Percentiles rank a stretch among this genome's conserved stretches.
phyloP scores from a whole-genome alignment of 1,284 basidiomycete genomes.

The Apiotrichum brassicae region DNA sequence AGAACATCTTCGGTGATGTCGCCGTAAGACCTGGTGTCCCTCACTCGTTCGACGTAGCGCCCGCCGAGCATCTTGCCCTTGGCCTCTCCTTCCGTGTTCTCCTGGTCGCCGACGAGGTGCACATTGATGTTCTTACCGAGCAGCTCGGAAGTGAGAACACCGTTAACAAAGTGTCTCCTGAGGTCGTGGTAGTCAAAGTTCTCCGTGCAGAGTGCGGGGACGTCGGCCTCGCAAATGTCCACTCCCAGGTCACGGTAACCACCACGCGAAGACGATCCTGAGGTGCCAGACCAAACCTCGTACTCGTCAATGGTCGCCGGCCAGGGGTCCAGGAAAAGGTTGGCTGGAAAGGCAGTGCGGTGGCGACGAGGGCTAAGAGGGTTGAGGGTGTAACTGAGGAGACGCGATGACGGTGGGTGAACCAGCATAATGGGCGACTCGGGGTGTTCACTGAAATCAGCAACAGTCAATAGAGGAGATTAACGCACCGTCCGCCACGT shows the following conservation, averaged over 20 bases:
- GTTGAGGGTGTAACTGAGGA: conserved; percentile 43
- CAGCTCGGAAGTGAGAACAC: conserved; percentile 91
- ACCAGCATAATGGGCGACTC: conserved; percentile 48
- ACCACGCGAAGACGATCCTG: conserved; percentile 21
- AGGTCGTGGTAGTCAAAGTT: conserved; percentile 97
- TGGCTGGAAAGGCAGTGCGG: conserved; percentile 39
- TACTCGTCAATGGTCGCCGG: conserved; percentile 53
- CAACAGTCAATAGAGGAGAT: conserved; percentile 16
- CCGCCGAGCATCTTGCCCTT: conserved; percentile 45
- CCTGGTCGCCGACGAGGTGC: conserved; percentile 61
- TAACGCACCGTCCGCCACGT: conserved; percentile 32
- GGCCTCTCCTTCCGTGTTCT: conserved; percentile 5
- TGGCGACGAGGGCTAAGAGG: conserved; percentile 36
- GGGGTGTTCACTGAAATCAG: conserved; percentile 28
- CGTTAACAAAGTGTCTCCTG: conserved; percentile 87
- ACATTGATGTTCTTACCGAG: conserved; percentile 92
- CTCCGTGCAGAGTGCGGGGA: conserved; percentile 94
- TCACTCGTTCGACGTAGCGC: conserved; percentile 80
- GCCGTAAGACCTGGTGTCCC: conserved; percentile 83
- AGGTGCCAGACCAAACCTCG: conserved; percentile 72
- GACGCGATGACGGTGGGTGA: conserved; percentile 40
- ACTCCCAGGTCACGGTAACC: conserved; percentile 48
- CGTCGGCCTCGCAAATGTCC: conserved; percentile 51
- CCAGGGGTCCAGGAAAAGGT: conserved; percentile 52
- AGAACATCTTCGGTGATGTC: conserved; percentile 88